Evolutionary conservation across 805 yeast genomes (phyloP).

Genomic region (Barnettozyma vustinii): DNA sequence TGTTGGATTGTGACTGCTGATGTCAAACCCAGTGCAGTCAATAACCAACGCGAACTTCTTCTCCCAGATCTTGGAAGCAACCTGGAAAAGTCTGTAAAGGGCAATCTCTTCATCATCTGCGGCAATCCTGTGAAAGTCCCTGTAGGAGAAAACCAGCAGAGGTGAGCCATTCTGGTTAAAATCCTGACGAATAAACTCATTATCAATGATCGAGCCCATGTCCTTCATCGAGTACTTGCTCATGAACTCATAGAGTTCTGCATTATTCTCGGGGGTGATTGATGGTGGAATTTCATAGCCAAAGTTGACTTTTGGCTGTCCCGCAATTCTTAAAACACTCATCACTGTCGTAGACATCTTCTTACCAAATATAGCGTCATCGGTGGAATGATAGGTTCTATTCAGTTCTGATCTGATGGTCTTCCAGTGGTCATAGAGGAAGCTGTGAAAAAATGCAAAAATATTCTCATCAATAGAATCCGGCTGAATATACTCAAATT

Average conservation of each 20-base stretch:
- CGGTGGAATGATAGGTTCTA: constrained; percentile 12
- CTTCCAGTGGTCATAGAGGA: constrained; percentile 45
- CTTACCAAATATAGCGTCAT: constrained; percentile 20
- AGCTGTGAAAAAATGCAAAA: constrained; percentile 40
- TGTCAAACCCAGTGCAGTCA: constrained; percentile 63
- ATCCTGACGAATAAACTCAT: constrained; percentile 52
- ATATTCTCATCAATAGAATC: constrained; percentile 24
- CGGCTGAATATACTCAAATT: constrained; percentile 20
- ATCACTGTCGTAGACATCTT: constrained; percentile 40
- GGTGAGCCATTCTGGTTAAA: constrained; percentile 73
- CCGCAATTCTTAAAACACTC: constrained; percentile 40
- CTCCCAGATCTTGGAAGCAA: constrained; percentile 67
- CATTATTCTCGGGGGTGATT: constrained; percentile 44
- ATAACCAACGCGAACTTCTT: constrained; percentile 54
- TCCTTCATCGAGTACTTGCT: constrained; percentile 55
- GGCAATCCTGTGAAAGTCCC: constrained; percentile 30
- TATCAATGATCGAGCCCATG: constrained; percentile 37
- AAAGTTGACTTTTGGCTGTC: constrained; percentile 53
- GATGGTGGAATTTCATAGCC: constrained; percentile 53
- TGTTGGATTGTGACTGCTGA: constrained; percentile 21
- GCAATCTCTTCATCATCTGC: constrained; percentile 43
- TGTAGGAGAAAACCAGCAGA: constrained; percentile 48
- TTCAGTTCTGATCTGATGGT: constrained; percentile 27
- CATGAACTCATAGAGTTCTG: constrained; percentile 68
- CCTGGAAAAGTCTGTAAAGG: constrained; percentile 56